A percentile compares a stretch with the other conserved stretches of the same genome.
phyloP scores from a whole-genome alignment of 2,329 filamentous ascomycete genomes.

The Ophidiomyces ophidiicola region DNA sequence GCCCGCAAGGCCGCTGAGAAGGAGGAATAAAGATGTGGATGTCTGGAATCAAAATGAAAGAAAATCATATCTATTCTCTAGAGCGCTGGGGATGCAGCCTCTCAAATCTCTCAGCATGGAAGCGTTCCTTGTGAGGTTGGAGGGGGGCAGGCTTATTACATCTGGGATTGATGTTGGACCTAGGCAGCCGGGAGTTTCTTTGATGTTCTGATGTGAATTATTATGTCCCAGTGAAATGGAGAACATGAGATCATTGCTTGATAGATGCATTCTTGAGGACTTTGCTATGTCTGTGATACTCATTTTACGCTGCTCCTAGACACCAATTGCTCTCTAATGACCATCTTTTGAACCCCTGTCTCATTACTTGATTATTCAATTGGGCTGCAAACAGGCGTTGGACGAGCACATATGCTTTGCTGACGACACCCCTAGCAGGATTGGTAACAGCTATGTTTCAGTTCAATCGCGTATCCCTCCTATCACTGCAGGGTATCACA shows the following conservation, averaged over 20 bases:
- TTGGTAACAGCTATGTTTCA: constrained; percentile 1
- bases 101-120: constrained; percentile 16
- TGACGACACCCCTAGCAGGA: not conserved
- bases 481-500: no score
- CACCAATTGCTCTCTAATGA: no score
- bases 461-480: not conserved
- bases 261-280: constrained; percentile 4
- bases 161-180: constrained; percentile 2
- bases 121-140: constrained; percentile 2
- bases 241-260: constrained; percentile 4
- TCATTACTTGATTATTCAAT: no score
- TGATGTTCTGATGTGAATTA: constrained; percentile 2
- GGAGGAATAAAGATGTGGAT: constrained; percentile 23
- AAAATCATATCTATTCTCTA: constrained; percentile 5
- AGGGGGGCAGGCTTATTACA: constrained; percentile 1
- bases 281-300: not conserved
- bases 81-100: constrained; percentile 15
- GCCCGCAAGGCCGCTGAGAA: constrained; percentile 52
- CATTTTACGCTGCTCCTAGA: constrained; percentile 1
- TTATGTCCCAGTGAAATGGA: constrained; percentile 6
- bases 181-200: not conserved
- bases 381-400: not conserved
- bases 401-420: no score
- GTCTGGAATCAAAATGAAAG: not conserved
- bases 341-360: no score